Conservation (phyloP, 495 filamentous ascomycete genomes). For the Endocarpon pusillum region DNA sequence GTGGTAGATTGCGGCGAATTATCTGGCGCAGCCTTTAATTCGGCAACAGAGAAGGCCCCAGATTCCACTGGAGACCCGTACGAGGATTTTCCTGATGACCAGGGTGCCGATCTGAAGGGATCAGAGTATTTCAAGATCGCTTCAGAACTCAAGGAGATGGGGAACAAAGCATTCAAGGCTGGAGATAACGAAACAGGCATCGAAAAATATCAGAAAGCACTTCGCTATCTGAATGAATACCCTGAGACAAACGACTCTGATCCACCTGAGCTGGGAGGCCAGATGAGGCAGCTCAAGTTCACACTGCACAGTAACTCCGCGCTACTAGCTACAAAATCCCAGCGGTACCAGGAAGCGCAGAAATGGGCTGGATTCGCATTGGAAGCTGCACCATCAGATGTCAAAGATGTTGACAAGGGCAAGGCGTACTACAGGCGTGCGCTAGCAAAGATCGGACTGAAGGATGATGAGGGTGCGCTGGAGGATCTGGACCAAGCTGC, state of each 20-base stretch:
- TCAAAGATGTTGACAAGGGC: conserved; percentile 60
- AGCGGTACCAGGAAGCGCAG: conserved; percentile 48
- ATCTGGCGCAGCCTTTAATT: conserved; percentile 44
- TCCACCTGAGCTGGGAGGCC: conserved; percentile 41
- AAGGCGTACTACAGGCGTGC: conserved; percentile 81
- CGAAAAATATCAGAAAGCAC: conserved; percentile 93
- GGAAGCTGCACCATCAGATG: conserved; percentile 31
- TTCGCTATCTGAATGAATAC: conserved; percentile 87
- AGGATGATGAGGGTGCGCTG: conserved; percentile 74
- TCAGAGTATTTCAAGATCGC: conserved; percentile 57
- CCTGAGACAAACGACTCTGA: conserved; percentile 50
- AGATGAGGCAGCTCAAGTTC: conserved; percentile 59
- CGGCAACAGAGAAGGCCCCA: conserved; percentile 40
- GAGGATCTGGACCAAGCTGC: conserved; percentile 60
- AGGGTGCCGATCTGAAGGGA: conserved; percentile 40
- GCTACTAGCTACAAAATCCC: conserved; percentile 64
- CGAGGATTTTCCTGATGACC: conserved; percentile 93
- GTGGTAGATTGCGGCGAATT: conserved; percentile 84
- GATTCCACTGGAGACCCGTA: conserved; percentile 82
- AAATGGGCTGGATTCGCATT: conserved; percentile 58
- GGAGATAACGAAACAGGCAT: conserved; percentile 52
- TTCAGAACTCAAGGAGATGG: conserved; percentile 75
- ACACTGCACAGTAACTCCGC: conserved; percentile 63
- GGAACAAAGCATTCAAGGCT: conserved; percentile 80
- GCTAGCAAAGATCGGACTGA: conserved; percentile 50